Base-by-base conservation (phyloP, 768 basidiomycete species). In the Ramaria sp. region DNA sequence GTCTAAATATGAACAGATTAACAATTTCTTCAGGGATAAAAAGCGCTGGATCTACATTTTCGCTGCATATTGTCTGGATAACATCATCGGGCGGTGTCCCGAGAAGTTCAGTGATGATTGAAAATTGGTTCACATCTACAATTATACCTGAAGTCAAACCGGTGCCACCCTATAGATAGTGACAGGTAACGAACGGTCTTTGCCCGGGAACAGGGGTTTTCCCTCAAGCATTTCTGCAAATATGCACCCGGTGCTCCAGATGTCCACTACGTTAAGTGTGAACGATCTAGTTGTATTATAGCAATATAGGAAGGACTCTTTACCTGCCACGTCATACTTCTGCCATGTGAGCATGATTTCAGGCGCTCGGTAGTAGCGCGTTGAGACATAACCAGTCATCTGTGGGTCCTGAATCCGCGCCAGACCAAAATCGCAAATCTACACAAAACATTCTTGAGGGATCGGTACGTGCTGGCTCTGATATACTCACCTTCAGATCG, bases 321-420 rank as follows among this genome's bases (percentile, higher is more conserved):
- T 56, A 71, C 70, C 70, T 15, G 95, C 96, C 55, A 97, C 94
- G 68, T 98, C 95, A 72, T 99, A 99, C 74, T 98, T 98, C 70
- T 99, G 96, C 96, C 96, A 99, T 37, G 96, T 99, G 66, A 99
- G 78, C 96, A 99, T 99, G 73, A 99, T 99, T 71, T 99, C 96
- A 5, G 96, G 96, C 5, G 96, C 96, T 50, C 96, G 86, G 67
- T 99, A 99, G 72, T 99, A 99, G 61, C 96, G 78, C 50, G 96
- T 99, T 55, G 96, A 98, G 58, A 98, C 96, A 66, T 98, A 99
- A 58, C 96, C 96, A 1, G 96, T 99, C 96, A 99, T 99, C 67
- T 99, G 96, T 4, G 95, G 95, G 67, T 99, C 96, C 70, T 98
- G 96, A 59, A 99, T 94, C 50, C 96, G 88, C 34, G 96, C 96